Base-by-base conservation (phyloP, 2,329 filamentous ascomycete genomes). In the Beauveria varroae region DNA sequence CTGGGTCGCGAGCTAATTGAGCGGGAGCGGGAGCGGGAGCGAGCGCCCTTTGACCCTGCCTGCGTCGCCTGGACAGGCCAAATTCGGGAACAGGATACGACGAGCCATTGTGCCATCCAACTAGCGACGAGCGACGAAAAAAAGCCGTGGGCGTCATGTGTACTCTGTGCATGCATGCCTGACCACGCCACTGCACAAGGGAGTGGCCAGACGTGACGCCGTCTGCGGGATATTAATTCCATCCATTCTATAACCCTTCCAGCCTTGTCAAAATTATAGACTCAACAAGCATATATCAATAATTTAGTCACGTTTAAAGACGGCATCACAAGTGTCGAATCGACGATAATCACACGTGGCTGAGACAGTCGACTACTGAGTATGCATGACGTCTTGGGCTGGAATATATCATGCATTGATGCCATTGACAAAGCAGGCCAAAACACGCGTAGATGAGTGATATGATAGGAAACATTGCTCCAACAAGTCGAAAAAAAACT, bases 171-270 rank as follows among this genome's bases (percentile, higher is more conserved):
- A 60, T 60, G 57, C 57, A 52, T 46, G 47, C 41, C 57, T 56
- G 53, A 56, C 53, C 57, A 60, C 57, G 57, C 57, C 57, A 60
- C 49, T 51, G 7, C 3, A 43, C 26, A 18, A n/a, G 4, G 37
- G 26, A 28, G 52, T 53, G 47, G 47, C 43, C 56, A 58, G 56
- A 58, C 37, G 46, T 50, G 46, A 58, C 56, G 24, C 26, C 43
- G 10, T 24, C 7, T 49, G 55, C 20, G 44, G 30, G 30, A 49
- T 57, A 49, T 57, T 40, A 57, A 47, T 46, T 5, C 12, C 40
- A 16, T 14, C 3, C 5, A 26, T 24, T 22, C 34, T 28, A 44
- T 49, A 28, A 16, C n/a, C 30, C 28, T 20, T 24, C 30, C 44
- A 8, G 44, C 9, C 41, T 47, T 22, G 12, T 20, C 28, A 14